phyloP scores from a whole-genome alignment of 306 rosid genomes.

The Quercus robur region DNA sequence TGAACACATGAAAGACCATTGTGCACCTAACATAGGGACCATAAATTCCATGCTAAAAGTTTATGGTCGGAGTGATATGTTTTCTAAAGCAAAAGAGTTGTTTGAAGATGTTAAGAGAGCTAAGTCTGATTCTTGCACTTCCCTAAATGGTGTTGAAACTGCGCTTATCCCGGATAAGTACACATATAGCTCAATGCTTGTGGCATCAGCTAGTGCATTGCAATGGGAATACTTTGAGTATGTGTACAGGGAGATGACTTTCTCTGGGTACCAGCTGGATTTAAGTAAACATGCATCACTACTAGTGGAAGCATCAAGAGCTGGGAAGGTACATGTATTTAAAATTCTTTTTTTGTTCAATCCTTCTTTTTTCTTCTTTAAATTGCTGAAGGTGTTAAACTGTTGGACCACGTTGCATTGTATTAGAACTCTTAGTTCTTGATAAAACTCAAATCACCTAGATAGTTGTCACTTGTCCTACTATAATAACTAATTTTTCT shows the following conservation, averaged over 20 bases:
- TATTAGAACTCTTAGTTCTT: not conserved
- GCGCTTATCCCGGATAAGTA: conserved; percentile 52
- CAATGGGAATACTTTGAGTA: conserved; percentile 98
- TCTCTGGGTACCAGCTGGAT: conserved; percentile 65
- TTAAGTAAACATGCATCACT: conserved; percentile 53
- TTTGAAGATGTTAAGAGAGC: conserved; percentile 62
- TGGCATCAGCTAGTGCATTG: conserved; percentile 70
- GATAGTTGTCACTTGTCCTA: not conserved
- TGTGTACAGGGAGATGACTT: conserved; percentile 79
- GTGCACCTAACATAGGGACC: conserved; percentile 76
- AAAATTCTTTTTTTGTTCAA: not conserved
- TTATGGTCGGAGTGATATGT: conserved; percentile 73
- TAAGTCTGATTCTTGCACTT: conserved; percentile 34
- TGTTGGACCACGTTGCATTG: not conserved
- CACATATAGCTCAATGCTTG: conserved; percentile 70
- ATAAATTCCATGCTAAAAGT: conserved; percentile 84
- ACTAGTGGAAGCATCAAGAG: conserved; percentile 75
- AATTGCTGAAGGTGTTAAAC: not conserved
- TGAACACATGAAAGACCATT: conserved; percentile 60
- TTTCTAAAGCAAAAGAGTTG: conserved; percentile 72
- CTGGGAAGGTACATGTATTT: conserved; percentile 64
- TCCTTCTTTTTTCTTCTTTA: conserved; percentile 7
- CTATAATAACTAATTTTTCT: not conserved
- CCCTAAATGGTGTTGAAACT: conserved; percentile 18
- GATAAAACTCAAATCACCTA: not conserved